These are phyloP conservation scores for Trichoderma asperellum DNA, from an alignment of 2,329 filamentous ascomycete genomes.

Conservation along the genomic window DNA sequence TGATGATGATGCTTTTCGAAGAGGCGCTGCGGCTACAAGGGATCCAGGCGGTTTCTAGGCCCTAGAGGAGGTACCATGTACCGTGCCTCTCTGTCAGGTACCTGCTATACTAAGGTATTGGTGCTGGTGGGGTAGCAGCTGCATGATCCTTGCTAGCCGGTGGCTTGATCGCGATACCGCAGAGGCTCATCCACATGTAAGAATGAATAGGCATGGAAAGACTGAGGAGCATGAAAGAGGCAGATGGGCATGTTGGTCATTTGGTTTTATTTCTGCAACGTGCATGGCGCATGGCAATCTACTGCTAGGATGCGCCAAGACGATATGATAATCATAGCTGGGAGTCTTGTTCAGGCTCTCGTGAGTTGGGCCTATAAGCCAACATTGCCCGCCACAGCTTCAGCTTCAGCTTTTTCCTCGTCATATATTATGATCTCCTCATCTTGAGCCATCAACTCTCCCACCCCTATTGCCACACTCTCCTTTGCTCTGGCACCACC, in stretches of 20 bases:
- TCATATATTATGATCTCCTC: too few species aligned
- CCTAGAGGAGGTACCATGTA: background rate
- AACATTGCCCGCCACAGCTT: too few species aligned
- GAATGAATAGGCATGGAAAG: background rate
- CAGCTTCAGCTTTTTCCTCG: background rate
- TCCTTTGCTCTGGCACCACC: background rate
- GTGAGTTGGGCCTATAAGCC: background rate
- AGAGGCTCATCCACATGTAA: background rate
- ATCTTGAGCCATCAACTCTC: background rate
- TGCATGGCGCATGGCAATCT: background rate
- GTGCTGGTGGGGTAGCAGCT: conserved; percentile 31
- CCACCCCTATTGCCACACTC: background rate
- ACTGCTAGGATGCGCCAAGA: background rate
- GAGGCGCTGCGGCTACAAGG: background rate
- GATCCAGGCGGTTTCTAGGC: background rate
- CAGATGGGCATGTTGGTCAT: too few species aligned
- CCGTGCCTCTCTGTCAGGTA: background rate
- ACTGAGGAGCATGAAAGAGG: too few species aligned
- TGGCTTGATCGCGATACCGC: background rate
- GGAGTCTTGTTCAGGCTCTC: background rate
- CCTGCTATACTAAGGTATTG: background rate
- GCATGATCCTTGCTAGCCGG: conserved; percentile 32
- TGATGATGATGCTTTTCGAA: background rate
- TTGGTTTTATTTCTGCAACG: background rate
- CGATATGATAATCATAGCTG: background rate